These are phyloP conservation scores for Purshia tridentata DNA, from an alignment of 306 rosid species.

Conservation along the genomic window DNA sequence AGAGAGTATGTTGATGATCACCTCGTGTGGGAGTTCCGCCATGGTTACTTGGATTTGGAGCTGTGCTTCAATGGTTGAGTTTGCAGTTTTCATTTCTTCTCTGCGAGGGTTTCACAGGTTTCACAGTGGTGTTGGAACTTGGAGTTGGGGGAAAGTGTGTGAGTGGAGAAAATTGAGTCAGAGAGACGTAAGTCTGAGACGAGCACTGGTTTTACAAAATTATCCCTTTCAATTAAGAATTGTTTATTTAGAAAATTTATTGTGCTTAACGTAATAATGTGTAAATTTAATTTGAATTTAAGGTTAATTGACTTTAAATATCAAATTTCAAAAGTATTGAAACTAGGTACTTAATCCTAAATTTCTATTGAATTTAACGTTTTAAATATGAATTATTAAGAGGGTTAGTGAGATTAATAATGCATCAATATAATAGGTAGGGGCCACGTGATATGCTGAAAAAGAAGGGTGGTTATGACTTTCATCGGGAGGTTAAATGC, in stretches of 20 bases:
- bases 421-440: too few species aligned
- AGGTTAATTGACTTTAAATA: too few species aligned
- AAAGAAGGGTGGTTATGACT: background rate
- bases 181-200: background rate
- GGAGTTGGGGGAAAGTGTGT: background rate
- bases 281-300: too few species aligned
- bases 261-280: too few species aligned
- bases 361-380: too few species aligned
- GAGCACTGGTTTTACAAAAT: background rate
- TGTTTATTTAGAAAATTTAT: too few species aligned
- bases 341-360: too few species aligned
- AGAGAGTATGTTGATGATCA: constrained; percentile 48
- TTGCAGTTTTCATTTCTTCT: background rate
- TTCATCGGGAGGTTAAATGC: background rate
- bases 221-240: background rate
- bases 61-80: background rate
- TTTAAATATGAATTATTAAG: too few species aligned
- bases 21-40: constrained; percentile 59
- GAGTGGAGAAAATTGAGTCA: background rate
- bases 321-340: too few species aligned
- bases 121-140: background rate
- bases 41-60: constrained; percentile 5
- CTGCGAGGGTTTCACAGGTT: background rate
- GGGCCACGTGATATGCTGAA: too few species aligned
- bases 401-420: too few species aligned